These are phyloP conservation scores for Amanita subjunquillea DNA, from an alignment of 768 basidiomycete species.

Conservation along the genomic window DNA sequence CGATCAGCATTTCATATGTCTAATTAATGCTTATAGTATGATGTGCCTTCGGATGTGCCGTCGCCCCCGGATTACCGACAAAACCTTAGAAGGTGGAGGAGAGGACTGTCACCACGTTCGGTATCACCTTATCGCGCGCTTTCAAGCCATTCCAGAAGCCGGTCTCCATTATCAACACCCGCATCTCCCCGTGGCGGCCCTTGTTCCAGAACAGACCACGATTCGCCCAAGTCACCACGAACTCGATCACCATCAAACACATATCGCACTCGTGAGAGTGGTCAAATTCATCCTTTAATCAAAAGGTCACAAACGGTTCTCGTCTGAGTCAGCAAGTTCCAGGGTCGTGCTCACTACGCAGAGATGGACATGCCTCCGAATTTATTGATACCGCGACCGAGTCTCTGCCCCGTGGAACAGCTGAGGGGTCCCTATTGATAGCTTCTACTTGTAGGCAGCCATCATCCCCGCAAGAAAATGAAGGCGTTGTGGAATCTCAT, in stretches of 20 bases:
- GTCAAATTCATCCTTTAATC: not conserved
- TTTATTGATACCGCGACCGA: not conserved
- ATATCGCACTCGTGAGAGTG: constrained; percentile 18
- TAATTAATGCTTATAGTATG: constrained; percentile 38
- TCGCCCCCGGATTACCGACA: constrained; percentile 23
- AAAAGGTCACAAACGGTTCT: not conserved
- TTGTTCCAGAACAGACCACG: not conserved
- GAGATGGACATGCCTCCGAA: not conserved
- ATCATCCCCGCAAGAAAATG: not conserved
- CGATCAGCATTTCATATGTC: not conserved
- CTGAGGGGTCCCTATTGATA: not conserved
- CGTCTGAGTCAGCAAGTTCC: not conserved
- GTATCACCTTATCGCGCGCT: constrained; percentile 19
- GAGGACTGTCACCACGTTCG: constrained; percentile 10
- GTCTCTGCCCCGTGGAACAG: not conserved
- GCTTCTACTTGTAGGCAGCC: not conserved
- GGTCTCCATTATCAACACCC: not conserved
- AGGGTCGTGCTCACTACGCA: no score
- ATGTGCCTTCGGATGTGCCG: constrained; percentile 32
- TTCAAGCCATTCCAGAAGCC: not conserved
- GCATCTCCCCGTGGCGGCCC: not conserved
- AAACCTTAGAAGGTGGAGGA: constrained; percentile 17
- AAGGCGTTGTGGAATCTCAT: not conserved
- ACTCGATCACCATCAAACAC: constrained; percentile 22
- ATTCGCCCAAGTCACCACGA: constrained; percentile 3